These are phyloP conservation scores for Panellus pusillus DNA, from an alignment of 768 basidiomycete species.

Conservation along the genomic window DNA sequence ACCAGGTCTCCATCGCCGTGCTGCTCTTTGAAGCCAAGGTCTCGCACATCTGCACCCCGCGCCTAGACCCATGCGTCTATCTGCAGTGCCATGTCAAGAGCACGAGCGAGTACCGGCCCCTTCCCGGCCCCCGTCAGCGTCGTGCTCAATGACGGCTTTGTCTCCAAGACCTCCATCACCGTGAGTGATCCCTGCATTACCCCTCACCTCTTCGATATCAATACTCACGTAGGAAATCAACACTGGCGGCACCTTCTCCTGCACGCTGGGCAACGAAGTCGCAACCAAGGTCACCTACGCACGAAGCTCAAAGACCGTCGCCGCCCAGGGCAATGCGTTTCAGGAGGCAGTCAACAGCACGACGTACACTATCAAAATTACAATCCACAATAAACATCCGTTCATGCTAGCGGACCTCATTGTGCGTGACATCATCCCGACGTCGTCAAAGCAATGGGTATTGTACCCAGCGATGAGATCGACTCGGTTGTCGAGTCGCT, in stretches of 20 bases:
- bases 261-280: no score
- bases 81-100: slow-evolving; percentile 57
- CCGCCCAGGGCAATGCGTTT: slow-evolving; percentile 41
- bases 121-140: slow-evolving; percentile 55
- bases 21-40: slow-evolving; percentile 47
- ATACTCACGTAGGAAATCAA: slow-evolving; percentile 40
- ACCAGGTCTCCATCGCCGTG: no score
- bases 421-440: no score
- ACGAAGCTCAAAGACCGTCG: slow-evolving; percentile 37
- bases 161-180: slow-evolving; percentile 50
- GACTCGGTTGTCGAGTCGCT: no score
- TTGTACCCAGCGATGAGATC: no score
- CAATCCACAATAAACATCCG: no score
- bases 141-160: slow-evolving; percentile 57
- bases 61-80: slow-evolving; percentile 48
- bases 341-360: slow-evolving; percentile 43
- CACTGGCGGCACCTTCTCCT: no score
- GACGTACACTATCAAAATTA: no score
- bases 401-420: no score
- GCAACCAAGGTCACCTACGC: slow-evolving; percentile 46
- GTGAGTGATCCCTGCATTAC: slow-evolving; percentile 28
- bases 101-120: slow-evolving; percentile 54
- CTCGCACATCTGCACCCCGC: slow-evolving; percentile 51
- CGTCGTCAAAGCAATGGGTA: no score
- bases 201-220: neutral